phyloP scores from a whole-genome alignment of 495 filamentous ascomycete genomes.

The Aspergillus homomorphus region DNA sequence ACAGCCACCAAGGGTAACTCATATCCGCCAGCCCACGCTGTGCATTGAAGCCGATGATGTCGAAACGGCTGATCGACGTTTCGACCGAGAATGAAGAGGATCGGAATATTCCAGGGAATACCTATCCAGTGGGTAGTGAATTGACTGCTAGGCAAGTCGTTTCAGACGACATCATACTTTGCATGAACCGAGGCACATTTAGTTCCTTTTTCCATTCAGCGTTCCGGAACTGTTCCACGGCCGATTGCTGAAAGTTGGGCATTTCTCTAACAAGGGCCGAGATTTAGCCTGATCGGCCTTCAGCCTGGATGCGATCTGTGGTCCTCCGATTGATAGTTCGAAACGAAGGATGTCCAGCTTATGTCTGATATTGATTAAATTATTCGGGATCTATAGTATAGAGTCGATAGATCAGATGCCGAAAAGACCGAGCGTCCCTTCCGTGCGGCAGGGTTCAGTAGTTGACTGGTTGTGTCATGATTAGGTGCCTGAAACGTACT shows the following conservation, averaged over 20 bases:
- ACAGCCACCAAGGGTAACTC: not conserved
- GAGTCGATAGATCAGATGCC: not conserved
- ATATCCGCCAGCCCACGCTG: not conserved
- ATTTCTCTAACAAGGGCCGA: not conserved
- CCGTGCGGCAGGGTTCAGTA: not conserved
- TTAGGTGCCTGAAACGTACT: not conserved
- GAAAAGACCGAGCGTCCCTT: not conserved
- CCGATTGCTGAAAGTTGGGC: not conserved
- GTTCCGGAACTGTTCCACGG: not conserved
- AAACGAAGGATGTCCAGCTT: not conserved
- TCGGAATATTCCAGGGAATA: conserved; percentile 2
- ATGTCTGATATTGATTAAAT: not conserved
- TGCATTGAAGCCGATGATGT: not conserved
- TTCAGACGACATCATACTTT: not conserved
- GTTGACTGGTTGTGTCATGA: not conserved
- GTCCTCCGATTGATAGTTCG: not conserved
- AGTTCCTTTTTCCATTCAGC: not conserved
- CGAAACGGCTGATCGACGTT: not conserved
- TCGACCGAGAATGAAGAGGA: not conserved
- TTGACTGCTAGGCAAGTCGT: not conserved
- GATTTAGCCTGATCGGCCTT: not conserved
- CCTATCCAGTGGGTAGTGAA: not conserved
- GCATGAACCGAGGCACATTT: not conserved
- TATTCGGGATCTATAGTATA: not conserved
- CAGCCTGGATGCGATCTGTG: not conserved